These are phyloP conservation scores for Nakazawaea ishiwadae DNA, from an alignment of 805 yeast species.

Conservation along the genomic window DNA sequence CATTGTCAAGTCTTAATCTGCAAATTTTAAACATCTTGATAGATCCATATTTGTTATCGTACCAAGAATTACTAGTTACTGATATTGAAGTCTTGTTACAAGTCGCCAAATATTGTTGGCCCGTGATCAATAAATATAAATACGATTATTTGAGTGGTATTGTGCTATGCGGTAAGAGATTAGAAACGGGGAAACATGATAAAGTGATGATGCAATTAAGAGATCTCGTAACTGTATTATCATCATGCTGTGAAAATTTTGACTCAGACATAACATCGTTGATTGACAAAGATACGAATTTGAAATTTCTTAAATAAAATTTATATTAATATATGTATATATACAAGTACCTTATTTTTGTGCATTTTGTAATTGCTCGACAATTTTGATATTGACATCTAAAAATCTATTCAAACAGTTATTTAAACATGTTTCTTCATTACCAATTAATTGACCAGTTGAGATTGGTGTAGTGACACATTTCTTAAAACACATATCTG, in stretches of 20 bases:
- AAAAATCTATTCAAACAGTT: conserved; percentile 84
- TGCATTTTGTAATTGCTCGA: conserved; percentile 36
- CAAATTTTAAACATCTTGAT: conserved; percentile 6
- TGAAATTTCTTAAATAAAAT: no score
- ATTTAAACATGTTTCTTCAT: conserved; percentile 69
- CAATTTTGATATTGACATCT: conserved; percentile 83
- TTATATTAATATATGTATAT: no score
- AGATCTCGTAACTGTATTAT: neutral
- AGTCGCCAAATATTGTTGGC: conserved; percentile 10
- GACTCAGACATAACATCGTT: neutral
- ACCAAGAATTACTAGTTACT: neutral
- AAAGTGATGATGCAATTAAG: neutral
- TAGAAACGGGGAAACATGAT: neutral
- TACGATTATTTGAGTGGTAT: conserved; percentile 9
- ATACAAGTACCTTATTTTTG: no score
- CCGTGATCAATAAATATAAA: conserved; percentile 4
- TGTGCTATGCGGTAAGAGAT: neutral
- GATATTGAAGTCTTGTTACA: neutral
- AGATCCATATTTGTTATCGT: conserved; percentile 6
- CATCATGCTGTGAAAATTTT: neutral
- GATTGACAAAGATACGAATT: neutral
- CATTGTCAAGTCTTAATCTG: conserved; percentile 1
- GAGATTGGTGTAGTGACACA: conserved; percentile 52
- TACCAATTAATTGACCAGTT: conserved; percentile 42
- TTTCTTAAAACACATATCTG: conserved; percentile 86